A percentile compares a stretch with the other conserved stretches of the same genome.
These are phyloP conservation scores for Capniomyces stellatus DNA, from an alignment of 371 early-diverging fungal species.

Conservation along the genomic window DNA sequence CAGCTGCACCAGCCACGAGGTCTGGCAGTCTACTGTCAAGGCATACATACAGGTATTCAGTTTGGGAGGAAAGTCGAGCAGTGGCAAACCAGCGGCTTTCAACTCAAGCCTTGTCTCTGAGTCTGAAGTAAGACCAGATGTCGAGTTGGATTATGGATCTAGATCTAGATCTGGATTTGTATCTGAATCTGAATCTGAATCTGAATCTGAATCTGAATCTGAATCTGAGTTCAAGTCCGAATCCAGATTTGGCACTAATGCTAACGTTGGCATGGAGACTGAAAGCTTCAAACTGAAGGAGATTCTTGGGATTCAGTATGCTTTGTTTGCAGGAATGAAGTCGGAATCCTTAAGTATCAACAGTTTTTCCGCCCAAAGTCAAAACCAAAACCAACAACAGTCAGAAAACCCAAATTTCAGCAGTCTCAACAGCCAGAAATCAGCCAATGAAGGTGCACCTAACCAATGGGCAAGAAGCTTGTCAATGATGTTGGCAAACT, in stretches of 20 bases:
- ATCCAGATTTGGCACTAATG: too few species aligned
- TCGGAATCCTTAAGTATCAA: conserved; percentile 5
- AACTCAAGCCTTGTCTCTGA: too few species aligned
- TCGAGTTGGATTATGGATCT: too few species aligned
- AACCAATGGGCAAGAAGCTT: conserved; percentile 21
- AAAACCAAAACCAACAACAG: background rate
- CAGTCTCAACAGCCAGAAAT: background rate
- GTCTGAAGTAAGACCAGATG: too few species aligned
- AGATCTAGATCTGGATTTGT: too few species aligned
- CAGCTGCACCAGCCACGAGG: conserved; percentile 61
- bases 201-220: too few species aligned
- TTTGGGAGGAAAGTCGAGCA: conserved; percentile 26
- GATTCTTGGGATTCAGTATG: conserved; percentile 17
- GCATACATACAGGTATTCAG: conserved; percentile 34
- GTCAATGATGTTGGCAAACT: conserved; percentile 63
- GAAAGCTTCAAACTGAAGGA: too few species aligned
- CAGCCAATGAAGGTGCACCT: background rate
- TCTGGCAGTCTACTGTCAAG: conserved; percentile 62
- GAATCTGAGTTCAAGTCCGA: too few species aligned
- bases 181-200: too few species aligned
- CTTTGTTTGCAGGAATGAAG: conserved; percentile 19
- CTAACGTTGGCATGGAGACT: too few species aligned
- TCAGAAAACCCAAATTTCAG: background rate
- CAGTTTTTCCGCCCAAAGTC: background rate
- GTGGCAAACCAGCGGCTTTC: too few species aligned